Conservation (phyloP, 257 asterid species). For the Rehmannia glutinosa region DNA sequence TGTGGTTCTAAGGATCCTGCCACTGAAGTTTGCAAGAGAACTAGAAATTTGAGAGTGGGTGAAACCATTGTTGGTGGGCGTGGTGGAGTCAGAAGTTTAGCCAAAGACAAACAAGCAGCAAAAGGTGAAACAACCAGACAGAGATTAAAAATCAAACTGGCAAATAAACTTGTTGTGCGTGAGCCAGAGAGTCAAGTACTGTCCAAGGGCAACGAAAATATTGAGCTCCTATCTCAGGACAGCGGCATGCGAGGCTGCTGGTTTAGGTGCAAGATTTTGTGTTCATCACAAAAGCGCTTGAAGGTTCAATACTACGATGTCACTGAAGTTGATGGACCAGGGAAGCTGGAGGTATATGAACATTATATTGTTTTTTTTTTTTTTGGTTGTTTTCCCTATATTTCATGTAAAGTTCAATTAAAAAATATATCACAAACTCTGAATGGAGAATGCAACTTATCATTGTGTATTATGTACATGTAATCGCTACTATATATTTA, state of each 20-base stretch:
- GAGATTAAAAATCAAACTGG: background rate
- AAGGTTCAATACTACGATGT: conserved; percentile 38
- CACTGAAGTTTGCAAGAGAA: too few species aligned
- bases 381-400: background rate
- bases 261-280: background rate
- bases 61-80: too few species aligned
- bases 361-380: background rate
- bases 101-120: background rate
- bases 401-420: too few species aligned
- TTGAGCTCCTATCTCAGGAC: background rate
- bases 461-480: too few species aligned
- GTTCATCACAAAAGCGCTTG: background rate
- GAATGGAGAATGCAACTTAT: too few species aligned
- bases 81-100: background rate
- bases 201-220: conserved; percentile 19
- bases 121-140: background rate
- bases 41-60: too few species aligned
- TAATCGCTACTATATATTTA: too few species aligned
- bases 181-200: background rate
- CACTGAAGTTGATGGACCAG: conserved; percentile 22
- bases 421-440: too few species aligned
- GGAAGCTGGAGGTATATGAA: conserved; percentile 41
- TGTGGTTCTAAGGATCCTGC: too few species aligned
- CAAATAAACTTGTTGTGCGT: background rate
- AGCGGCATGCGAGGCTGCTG: conserved; percentile 7